Base-by-base conservation (phyloP, 2,329 filamentous ascomycete species). In the Fusarium stilboides region DNA sequence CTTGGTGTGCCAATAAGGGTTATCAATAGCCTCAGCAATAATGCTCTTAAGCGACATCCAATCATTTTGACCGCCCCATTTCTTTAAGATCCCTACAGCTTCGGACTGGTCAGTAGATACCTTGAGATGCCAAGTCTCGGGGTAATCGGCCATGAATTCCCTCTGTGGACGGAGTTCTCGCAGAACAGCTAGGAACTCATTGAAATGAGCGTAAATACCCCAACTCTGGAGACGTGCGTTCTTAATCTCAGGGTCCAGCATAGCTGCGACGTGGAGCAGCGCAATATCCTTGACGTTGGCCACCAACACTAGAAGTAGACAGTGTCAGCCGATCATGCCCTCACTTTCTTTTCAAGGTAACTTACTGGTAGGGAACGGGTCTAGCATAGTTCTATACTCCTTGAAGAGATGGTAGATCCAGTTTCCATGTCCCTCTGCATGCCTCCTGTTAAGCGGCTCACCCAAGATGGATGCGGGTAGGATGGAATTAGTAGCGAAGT, bases 401-500 rank as follows among this genome's bases (percentile, higher is more conserved):
- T 12, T 67, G 9, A 52, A 31, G 28, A 65, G 17, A 45, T 8
- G 10, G 13, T 42, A 22, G 28, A 65, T 42, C 56, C 56, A 67
- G 13, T 53, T 50, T 12, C 14, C 19, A 10, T 24, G 15, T 15
- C 40, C 7, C 37, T 40, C 28, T 2, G 49, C 28, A 22, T 76
- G 74, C 26, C 63, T 75, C 49, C 62, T 61, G 43, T 68, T 42
- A 10, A 74, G 57, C 0, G 70, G 68, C 37, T 71, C 61, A 3
- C 71, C 71, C 9, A 62, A 47, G 2, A 74, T 64, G 10, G 34
- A 50, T 1, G 42, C 43, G 0, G 55, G 63, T 12, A 37, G 15
- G 12, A 78, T 56, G 6, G 60, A 54, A 43, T 77, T 78, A 37
- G 76, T 52, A 2, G 31, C 44, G 50, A 76, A 78, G 12, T 66